phyloP scores from a whole-genome alignment of 139 green algal genomes.

The Pedinophyceae sp. region DNA sequence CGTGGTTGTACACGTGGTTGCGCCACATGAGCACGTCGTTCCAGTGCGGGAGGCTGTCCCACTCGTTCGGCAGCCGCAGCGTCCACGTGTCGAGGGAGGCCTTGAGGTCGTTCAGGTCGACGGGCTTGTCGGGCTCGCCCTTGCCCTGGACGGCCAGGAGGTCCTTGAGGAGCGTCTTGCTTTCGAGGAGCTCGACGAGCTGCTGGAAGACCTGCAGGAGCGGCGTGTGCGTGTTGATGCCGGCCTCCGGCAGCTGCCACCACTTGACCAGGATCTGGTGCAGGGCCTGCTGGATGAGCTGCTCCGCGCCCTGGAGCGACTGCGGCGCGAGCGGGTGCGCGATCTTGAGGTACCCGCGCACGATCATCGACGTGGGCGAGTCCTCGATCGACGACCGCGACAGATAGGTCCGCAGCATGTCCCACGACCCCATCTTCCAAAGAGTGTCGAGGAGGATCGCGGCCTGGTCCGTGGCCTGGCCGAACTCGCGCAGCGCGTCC shows the following conservation, averaged over 20 bases:
- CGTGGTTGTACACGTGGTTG: slow-evolving; percentile 89
- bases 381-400: slow-evolving; percentile 48
- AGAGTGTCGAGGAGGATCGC: slow-evolving; percentile 55
- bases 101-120: slow-evolving; percentile 26
- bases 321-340: slow-evolving; percentile 6
- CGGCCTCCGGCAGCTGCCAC: slow-evolving; percentile 80
- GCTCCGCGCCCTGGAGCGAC: slow-evolving; percentile 6
- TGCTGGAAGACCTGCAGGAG: slow-evolving; percentile 68
- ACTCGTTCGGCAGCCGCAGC: slow-evolving; percentile 84
- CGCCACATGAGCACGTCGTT: slow-evolving; percentile 86
- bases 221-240: slow-evolving; percentile 32
- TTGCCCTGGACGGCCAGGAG: slow-evolving; percentile 18
- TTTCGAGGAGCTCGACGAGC: slow-evolving; percentile 85
- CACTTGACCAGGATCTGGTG: slow-evolving; percentile 39
- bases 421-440: slow-evolving; percentile 65
- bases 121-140: slow-evolving; percentile 32
- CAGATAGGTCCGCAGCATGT: slow-evolving; percentile 37
- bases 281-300: slow-evolving; percentile 30
- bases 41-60: slow-evolving; percentile 80
- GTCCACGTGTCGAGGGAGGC: slow-evolving; percentile 56
- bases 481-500: slow-evolving; percentile 76
- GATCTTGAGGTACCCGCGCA: slow-evolving; percentile 54
- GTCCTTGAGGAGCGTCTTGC: slow-evolving; percentile 53
- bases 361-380: slow-evolving; percentile 35
- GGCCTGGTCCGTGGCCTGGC: slow-evolving; percentile 39